These are phyloP conservation scores for Stylonectria norvegica DNA, from an alignment of 2,329 filamentous ascomycete species.

Conservation along the genomic window DNA sequence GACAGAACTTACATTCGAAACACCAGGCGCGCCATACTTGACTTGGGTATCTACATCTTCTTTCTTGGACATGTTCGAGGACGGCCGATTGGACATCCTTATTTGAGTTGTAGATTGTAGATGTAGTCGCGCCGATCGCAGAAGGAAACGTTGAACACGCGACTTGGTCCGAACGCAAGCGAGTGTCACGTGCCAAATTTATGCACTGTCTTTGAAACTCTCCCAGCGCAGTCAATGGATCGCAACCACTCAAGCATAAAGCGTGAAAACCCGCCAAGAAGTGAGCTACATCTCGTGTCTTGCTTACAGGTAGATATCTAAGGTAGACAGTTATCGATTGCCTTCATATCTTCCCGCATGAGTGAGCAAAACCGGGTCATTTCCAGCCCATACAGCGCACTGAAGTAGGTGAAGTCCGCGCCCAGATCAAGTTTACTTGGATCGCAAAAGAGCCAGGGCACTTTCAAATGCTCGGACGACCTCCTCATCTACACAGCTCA, in stretches of 20 bases:
- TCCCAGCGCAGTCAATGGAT: neutral
- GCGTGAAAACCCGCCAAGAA: too few relatives aligned
- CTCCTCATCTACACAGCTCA: conserved; percentile 38
- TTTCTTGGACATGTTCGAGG: conserved; percentile 20
- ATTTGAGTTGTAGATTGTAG: too few relatives aligned
- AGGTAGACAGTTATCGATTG: too few relatives aligned
- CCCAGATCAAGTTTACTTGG: conserved; percentile 29
- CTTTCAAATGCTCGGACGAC: conserved; percentile 62
- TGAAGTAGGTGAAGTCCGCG: too few relatives aligned
- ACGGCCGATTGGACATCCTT: too few relatives aligned
- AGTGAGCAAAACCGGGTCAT: too few relatives aligned
- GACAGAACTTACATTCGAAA: conserved; percentile 26
- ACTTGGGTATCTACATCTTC: conserved; percentile 11
- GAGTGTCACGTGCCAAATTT: conserved; percentile 21
- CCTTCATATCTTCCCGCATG: too few relatives aligned
- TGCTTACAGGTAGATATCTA: too few relatives aligned
- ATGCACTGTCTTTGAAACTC: neutral
- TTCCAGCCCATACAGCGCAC: too few relatives aligned
- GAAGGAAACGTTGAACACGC: conserved; percentile 5
- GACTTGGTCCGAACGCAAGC: conserved; percentile 8
- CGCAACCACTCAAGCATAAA: too few relatives aligned
- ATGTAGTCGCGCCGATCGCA: neutral
- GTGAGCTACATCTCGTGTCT: too few relatives aligned
- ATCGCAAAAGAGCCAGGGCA: conserved; percentile 52
- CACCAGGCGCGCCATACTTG: conserved; percentile 18